These are phyloP conservation scores for Elongisporangium anandrum DNA, from an alignment of 352 stramenopile species.

Conservation along the genomic window DNA sequence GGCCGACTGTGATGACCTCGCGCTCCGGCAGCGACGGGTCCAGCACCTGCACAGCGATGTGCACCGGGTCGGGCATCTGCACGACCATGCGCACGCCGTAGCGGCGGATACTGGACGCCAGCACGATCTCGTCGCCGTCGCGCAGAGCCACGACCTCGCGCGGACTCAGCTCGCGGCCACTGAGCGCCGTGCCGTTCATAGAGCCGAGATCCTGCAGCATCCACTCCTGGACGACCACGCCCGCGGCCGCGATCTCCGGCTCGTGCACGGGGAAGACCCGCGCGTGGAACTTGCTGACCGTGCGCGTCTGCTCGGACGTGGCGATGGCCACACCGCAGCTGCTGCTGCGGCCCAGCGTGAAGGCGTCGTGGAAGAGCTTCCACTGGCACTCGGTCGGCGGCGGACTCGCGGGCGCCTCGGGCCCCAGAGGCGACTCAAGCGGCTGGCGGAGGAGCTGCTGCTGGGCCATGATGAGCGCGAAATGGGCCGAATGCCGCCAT, in stretches of 20 bases:
- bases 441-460: background rate
- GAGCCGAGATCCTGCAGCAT: slow-evolving; percentile 76
- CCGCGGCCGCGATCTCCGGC: slow-evolving; percentile 5
- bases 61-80: slow-evolving; percentile 34
- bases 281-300: slow-evolving; percentile 71
- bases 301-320: slow-evolving; percentile 67
- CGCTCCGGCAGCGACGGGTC: slow-evolving; percentile 2
- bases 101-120: slow-evolving; percentile 62
- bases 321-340: slow-evolving; percentile 64
- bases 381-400: background rate
- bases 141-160: slow-evolving; percentile 58
- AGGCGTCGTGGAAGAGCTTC: slow-evolving; percentile 50
- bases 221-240: slow-evolving; percentile 23
- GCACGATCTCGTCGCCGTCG: slow-evolving; percentile 61
- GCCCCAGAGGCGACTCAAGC: background rate
- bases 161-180: slow-evolving; percentile 50
- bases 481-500: background rate
- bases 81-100: slow-evolving; percentile 43
- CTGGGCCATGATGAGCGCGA: background rate
- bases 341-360: slow-evolving; percentile 69
- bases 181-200: slow-evolving; percentile 78
- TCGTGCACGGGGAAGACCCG: slow-evolving; percentile 47
- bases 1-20: background rate
- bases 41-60: slow-evolving; percentile 36
- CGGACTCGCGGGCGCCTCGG: background rate